Evolutionary conservation across 179 eudicot species (phyloP).

Genomic region (Spergularia azorica): DNA sequence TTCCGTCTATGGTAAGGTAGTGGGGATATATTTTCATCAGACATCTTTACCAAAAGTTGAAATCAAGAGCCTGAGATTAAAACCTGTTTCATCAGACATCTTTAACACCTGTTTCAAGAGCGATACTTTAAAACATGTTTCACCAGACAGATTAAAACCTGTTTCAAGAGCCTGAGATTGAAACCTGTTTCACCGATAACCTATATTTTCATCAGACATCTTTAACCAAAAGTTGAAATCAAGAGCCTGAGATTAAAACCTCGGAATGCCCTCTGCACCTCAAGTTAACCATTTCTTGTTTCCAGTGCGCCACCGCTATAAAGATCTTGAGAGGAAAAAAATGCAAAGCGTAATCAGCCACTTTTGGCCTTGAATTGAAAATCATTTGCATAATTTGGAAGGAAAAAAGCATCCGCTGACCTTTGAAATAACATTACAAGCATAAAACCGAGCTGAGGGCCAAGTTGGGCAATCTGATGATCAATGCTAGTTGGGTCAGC

Average conservation of each 20-base stretch:
- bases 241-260: slow-evolving; percentile 91
- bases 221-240: slow-evolving; percentile 44
- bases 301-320: slow-evolving; percentile 99
- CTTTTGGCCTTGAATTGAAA: not conserved
- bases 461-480: slow-evolving; percentile 99
- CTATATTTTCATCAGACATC: slow-evolving; percentile 1
- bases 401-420: slow-evolving; percentile 33
- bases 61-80: slow-evolving; percentile 78
- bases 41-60: slow-evolving; percentile 38
- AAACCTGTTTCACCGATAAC: not conserved
- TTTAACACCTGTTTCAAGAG: slow-evolving; percentile 97
- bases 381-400: not conserved
- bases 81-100: slow-evolving; percentile 99
- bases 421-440: slow-evolving; percentile 97
- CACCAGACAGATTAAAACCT: too few species aligned
- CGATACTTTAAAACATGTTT: too few species aligned
- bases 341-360: slow-evolving; percentile 17
- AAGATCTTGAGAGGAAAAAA: slow-evolving; percentile 21
- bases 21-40: not conserved
- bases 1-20: too few species aligned
- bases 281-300: slow-evolving; percentile 93
- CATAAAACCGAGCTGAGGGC: slow-evolving; percentile 78
- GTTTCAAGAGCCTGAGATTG: too few species aligned
- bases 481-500: slow-evolving; percentile 99
- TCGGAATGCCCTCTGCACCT: slow-evolving; percentile 98